Evolutionary conservation across 176 grass and related monocot genomes (phyloP).

Genomic region (Pontederia crassipes): DNA sequence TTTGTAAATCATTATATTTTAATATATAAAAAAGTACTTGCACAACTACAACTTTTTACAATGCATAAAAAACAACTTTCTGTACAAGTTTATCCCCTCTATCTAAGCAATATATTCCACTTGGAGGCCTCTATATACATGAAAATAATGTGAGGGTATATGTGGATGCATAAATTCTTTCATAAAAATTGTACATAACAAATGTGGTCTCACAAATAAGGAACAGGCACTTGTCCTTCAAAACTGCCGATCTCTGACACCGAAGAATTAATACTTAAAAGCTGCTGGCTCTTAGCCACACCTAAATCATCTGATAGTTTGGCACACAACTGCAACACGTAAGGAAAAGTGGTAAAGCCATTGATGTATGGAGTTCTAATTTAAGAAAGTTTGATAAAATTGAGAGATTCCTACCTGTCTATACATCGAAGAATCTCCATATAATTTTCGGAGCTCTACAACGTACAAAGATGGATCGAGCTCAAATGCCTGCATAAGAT

Average conservation of each 20-base stretch:
- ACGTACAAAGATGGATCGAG: conserved; percentile 58
- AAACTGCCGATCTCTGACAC: conserved; percentile 17
- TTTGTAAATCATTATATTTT: too few species aligned
- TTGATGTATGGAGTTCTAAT: not conserved
- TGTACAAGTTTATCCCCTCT: too few species aligned
- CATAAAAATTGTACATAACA: too few species aligned
- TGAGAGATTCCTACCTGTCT: conserved; percentile 43
- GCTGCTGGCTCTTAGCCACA: conserved; percentile 34
- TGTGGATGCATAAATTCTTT: too few species aligned
- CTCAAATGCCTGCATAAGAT: conserved; percentile 56
- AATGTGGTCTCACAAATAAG: conserved; percentile 22
- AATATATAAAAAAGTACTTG: too few species aligned
- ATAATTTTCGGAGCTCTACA: conserved; percentile 62
- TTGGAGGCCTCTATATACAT: too few species aligned
- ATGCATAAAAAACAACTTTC: too few species aligned
- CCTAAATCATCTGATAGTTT: conserved; percentile 49
- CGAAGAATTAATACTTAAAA: conserved; percentile 1
- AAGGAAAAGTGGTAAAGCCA: not conserved
- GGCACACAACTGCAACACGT: conserved; percentile 45
- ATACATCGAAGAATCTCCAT: conserved; percentile 56
- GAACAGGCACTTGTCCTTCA: conserved; percentile 21
- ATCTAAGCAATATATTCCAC: too few species aligned
- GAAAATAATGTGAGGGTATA: too few species aligned
- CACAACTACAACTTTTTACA: too few species aligned
- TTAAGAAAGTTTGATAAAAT: not conserved